Evolutionary conservation across 371 early-diverging fungal genomes (phyloP).

Genomic region (Entomophthora muscae): DNA sequence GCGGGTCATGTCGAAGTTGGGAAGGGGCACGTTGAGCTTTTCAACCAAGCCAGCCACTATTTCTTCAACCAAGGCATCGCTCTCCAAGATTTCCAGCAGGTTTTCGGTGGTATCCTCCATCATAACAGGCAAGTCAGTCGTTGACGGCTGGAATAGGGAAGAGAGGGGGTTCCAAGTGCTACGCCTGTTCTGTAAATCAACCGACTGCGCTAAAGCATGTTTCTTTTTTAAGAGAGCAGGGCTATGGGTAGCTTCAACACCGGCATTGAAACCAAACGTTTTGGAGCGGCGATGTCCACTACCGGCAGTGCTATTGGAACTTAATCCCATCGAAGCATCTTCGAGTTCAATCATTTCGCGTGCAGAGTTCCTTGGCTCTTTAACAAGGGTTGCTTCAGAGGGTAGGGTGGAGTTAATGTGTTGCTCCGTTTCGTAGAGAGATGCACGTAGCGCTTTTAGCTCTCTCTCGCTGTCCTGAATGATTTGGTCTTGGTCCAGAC

Average conservation of each 20-base stretch:
- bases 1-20: slow-evolving; percentile 63
- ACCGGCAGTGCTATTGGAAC: not conserved
- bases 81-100: slow-evolving; percentile 29
- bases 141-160: slow-evolving; percentile 5
- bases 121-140: not conserved
- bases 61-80: slow-evolving; percentile 71
- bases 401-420: slow-evolving; percentile 7
- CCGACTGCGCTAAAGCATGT: not conserved
- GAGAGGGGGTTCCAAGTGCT: slow-evolving; percentile 7
- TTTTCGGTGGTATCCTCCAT: not conserved
- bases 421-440: slow-evolving; percentile 15
- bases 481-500: not conserved
- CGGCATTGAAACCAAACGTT: not conserved
- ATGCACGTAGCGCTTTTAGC: slow-evolving; percentile 13
- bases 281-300: slow-evolving; percentile 1
- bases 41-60: slow-evolving; percentile 72
- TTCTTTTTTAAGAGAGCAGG: not conserved
- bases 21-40: slow-evolving; percentile 70
- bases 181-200: not conserved
- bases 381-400: slow-evolving; percentile 21
- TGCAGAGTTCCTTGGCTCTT: slow-evolving; percentile 23
- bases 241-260: not conserved
- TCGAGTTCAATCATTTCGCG: not conserved
- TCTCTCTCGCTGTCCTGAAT: not conserved
- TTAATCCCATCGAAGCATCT: not conserved